Conservation (phyloP, 1,284 basidiomycete genomes). For the Ustilago vetiveriae region DNA sequence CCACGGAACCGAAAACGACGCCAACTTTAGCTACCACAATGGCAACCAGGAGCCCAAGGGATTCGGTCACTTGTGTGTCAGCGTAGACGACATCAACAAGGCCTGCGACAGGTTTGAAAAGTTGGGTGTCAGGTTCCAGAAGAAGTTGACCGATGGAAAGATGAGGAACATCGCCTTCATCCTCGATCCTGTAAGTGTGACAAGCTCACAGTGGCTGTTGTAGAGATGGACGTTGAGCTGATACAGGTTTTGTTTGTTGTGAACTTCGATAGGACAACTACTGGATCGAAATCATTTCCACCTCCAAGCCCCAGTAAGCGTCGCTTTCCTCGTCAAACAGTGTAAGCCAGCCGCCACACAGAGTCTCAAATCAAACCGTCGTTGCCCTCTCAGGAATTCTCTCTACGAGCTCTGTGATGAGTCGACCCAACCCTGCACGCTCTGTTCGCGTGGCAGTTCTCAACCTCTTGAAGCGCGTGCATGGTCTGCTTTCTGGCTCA, state of each 20-base stretch:
- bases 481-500: no score
- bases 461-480: no score
- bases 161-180: conserved; percentile 88
- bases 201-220: no score
- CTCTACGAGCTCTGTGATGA: no score
- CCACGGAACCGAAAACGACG: conserved; percentile 65
- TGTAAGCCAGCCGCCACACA: no score
- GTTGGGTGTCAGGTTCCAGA: conserved; percentile 87
- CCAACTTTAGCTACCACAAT: conserved; percentile 60
- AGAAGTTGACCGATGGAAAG: conserved; percentile 82
- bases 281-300: conserved; percentile 71
- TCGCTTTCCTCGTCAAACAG: no score
- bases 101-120: conserved; percentile 86
- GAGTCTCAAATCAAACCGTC: no score
- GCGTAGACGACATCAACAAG: conserved; percentile 82
- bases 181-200: conserved; percentile 74
- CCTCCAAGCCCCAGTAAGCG: conserved; percentile 45
- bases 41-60: conserved; percentile 63
- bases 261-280: conserved; percentile 66
- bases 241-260: no score
- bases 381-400: no score
- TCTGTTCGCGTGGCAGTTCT: no score
- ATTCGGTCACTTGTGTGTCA: conserved; percentile 76
- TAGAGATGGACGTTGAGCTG: no score
- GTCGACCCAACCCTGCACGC: no score